Conservation (phyloP, 805 yeast genomes). For the Yarrowia osloensis region DNA sequence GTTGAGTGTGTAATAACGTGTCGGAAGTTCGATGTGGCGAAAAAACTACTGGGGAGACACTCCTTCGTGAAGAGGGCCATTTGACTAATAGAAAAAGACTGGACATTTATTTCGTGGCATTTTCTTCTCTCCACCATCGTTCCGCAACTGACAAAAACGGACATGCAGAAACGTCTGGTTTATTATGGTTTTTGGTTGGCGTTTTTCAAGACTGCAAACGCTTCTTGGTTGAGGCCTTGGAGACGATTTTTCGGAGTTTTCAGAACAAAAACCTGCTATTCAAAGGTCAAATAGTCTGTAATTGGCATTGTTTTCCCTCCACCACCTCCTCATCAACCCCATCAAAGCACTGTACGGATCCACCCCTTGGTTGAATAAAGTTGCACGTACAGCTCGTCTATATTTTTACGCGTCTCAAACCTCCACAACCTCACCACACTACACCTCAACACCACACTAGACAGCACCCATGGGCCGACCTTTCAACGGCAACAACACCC, state of each 20-base stretch:
- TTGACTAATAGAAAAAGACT: too few relatives aligned
- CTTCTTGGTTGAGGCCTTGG: too few relatives aligned
- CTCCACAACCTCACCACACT: not conserved
- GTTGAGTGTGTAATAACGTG: not conserved
- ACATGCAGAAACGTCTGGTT: not conserved
- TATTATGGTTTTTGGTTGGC: not conserved
- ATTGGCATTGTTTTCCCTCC: not conserved
- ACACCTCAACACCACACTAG: not conserved
- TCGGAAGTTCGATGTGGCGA: too few relatives aligned
- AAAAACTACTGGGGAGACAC: too few relatives aligned
- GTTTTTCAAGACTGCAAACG: not conserved
- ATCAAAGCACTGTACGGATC: not conserved
- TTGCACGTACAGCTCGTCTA: not conserved
- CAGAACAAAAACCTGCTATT: not conserved
- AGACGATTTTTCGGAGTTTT: not conserved
- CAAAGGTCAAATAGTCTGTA: not conserved
- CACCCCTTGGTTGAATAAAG: not conserved
- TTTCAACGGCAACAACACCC: constrained; percentile 23
- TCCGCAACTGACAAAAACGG: too few relatives aligned
- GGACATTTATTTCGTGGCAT: too few relatives aligned
- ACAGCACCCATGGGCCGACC: constrained; percentile 23
- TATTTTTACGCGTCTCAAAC: constrained; percentile 1
- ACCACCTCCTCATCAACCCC: not conserved
- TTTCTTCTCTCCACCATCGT: too few relatives aligned
- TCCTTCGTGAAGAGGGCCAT: too few relatives aligned